phyloP scores from a whole-genome alignment of 2,329 filamentous ascomycete genomes.

The Diaporthe humulicola region DNA sequence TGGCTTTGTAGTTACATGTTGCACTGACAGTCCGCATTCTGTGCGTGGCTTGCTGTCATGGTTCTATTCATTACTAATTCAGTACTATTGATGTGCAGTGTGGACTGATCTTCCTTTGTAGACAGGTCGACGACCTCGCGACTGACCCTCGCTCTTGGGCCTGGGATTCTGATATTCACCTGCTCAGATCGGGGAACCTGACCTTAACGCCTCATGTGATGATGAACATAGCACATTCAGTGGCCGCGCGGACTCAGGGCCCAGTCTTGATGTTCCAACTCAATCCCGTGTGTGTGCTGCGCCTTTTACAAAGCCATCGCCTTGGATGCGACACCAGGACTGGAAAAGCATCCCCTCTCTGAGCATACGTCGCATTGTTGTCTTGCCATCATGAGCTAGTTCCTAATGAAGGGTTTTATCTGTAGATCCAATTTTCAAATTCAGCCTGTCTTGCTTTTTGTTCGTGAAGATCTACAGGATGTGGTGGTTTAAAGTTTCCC shows the following conservation, averaged over 20 bases:
- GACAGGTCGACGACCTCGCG: slow-evolving; percentile 48
- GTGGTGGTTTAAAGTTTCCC: no score
- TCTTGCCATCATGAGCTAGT: not conserved
- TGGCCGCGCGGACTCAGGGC: not conserved
- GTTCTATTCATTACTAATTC: slow-evolving; percentile 46
- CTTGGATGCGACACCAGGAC: not conserved
- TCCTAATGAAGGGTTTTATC: no score
- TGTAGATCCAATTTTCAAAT: no score
- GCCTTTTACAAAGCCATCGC: not conserved
- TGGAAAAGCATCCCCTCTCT: not conserved
- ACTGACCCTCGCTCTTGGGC: slow-evolving; percentile 51
- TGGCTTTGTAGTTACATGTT: slow-evolving; percentile 50
- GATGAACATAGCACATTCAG: not conserved
- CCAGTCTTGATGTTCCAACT: not conserved
- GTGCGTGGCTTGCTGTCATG: slow-evolving; percentile 49
- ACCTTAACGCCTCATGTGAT: not conserved
- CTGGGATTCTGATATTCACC: slow-evolving; percentile 57
- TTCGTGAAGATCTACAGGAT: not conserved
- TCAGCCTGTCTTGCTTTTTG: not conserved
- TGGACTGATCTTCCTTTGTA: slow-evolving; percentile 49
- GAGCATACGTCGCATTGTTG: not conserved
- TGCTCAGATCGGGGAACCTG: slow-evolving; percentile 4
- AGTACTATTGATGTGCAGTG: slow-evolving; percentile 51
- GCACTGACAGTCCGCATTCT: slow-evolving; percentile 51
- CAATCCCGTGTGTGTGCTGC: not conserved